phyloP scores from a whole-genome alignment of 352 stramenopile species.

The Pythium rishiriense region DNA sequence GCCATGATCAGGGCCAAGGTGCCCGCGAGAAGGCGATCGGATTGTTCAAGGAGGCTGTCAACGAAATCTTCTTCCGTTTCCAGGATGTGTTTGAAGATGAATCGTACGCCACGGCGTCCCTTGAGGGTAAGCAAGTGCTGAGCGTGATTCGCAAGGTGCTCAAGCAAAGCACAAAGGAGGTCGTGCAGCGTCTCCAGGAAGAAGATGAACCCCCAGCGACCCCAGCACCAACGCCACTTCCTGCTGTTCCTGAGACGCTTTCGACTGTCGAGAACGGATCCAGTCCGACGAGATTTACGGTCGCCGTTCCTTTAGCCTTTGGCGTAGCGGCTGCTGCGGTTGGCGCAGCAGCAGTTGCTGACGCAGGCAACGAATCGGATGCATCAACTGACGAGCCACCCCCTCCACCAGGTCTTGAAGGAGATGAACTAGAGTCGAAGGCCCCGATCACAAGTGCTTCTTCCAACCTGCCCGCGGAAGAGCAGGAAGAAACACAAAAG shows the following conservation, averaged over 20 bases:
- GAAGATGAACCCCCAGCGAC: not conserved
- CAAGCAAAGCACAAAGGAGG: constrained; percentile 75
- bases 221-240: not conserved
- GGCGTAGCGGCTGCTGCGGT: constrained; percentile 12
- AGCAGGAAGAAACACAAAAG: not conserved
- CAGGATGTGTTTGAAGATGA: constrained; percentile 78
- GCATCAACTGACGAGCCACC: constrained; percentile 24
- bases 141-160: constrained; percentile 74
- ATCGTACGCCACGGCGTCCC: constrained; percentile 30
- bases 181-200: constrained; percentile 55
- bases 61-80: constrained; percentile 84
- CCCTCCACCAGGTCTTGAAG: constrained; percentile 15
- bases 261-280: not conserved
- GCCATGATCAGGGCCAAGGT: constrained; percentile 18
- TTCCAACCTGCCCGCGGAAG: not conserved
- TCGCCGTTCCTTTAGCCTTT: constrained; percentile 9
- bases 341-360: constrained; percentile 3
- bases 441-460: not conserved
- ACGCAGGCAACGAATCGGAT: constrained; percentile 12
- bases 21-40: constrained; percentile 44
- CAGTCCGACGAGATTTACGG: constrained; percentile 3
- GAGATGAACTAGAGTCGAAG: constrained; percentile 4
- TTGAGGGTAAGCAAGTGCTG: constrained; percentile 75
- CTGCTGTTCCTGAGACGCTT: not conserved
- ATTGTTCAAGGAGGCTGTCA: constrained; percentile 77